Percentiles rank a stretch among this genome's conserved stretches.
Conservation (phyloP, 768 basidiomycete genomes). For the Leccinum arenicola region DNA sequence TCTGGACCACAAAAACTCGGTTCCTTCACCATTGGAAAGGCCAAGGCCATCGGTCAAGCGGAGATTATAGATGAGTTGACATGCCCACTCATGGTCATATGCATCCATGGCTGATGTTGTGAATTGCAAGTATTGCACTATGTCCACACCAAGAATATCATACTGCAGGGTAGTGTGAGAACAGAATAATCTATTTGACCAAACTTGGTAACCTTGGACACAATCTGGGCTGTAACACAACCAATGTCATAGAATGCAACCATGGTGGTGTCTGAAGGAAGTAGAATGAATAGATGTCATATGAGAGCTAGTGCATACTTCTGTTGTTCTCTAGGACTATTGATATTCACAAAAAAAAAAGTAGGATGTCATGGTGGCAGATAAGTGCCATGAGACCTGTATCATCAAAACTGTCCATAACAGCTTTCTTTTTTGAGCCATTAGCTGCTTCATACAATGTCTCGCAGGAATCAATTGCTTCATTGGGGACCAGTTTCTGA, state of each 20-base stretch:
- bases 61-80: not conserved
- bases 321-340: too few relatives aligned
- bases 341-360: too few relatives aligned
- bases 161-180: not conserved
- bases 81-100: not conserved
- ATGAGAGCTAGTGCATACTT: too few relatives aligned
- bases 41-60: not conserved
- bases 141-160: not conserved
- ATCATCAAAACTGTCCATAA: too few relatives aligned
- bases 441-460: too few relatives aligned
- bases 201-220: not conserved
- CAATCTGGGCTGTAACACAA: not conserved
- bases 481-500: not conserved
- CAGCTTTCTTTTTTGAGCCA: too few relatives aligned
- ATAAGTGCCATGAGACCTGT: too few relatives aligned
- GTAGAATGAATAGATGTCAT: too few relatives aligned
- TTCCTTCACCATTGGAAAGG: conserved; percentile 2
- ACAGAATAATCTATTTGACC: too few relatives aligned
- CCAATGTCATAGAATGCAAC: not conserved
- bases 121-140: not conserved
- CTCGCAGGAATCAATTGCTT: too few relatives aligned
- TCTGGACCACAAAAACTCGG: conserved; percentile 30
- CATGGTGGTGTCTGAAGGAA: too few relatives aligned
- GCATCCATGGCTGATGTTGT: not conserved
- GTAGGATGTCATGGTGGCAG: too few relatives aligned